Evolutionary conservation across 257 asterid genomes (phyloP), one percentile per base, ranked within the genome.

Genomic region (Solanum medicagineum): DNA sequence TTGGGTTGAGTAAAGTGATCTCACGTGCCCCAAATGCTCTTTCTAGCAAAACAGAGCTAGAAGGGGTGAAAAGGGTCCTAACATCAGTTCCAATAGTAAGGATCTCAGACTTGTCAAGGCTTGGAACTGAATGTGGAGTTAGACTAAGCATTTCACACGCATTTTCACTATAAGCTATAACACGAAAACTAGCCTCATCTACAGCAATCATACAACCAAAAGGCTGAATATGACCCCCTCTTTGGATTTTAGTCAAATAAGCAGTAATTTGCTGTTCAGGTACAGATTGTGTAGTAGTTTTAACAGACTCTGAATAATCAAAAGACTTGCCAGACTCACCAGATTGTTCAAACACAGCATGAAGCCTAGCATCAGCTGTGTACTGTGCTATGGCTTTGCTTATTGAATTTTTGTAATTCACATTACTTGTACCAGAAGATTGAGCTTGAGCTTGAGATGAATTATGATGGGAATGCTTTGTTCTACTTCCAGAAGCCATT

Each of bases 291-390:
- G 79, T 83, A 3, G 85, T 82, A 3, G 92, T 89, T 84, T 86
- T 90, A 45, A 94, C 86, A 24, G 95, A 91, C 87, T 94, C 89
- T 0, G 97, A 91, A 44, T 95, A 95, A 86, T 95, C 97, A 86
- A 95, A 95, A 10, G 94, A 91, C 85, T 90, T 93, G 4, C 97
- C 98, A 20, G 96, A 89, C 89, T 91, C 97, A 53, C 97, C 97
- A 17, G 98, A 91, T 83, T 91, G 97, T 86, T 95, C 98, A 90
- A 93, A 95, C 13, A 91, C 98, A 10, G 98, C 96, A 86, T 95
- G 98, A 51, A 95, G 92, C 49, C 93, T 90, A 2, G 98, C 98
- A 82, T 95, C 98, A 84, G 80, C 89, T 0, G 97, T 91, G 94
- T 91, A 95, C 89, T 95, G 98, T 10, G 94, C 94, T 24, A 93